A percentile compares a stretch with the other conserved stretches of the same genome.
Evolutionary conservation across 768 basidiomycete species (phyloP).

Genomic region (Asterophora parasitica): DNA sequence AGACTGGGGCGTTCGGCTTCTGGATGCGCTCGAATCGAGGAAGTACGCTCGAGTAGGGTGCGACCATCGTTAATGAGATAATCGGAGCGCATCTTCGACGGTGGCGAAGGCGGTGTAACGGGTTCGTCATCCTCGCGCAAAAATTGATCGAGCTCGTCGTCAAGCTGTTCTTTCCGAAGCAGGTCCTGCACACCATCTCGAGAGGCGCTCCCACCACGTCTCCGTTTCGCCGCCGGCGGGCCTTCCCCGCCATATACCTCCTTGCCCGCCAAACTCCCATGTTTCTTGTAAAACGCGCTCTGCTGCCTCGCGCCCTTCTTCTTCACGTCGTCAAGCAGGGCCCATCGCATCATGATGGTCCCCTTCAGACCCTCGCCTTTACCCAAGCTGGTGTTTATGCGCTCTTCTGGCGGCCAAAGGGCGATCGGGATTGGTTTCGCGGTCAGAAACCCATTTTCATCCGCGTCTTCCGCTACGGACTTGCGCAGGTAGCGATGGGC

Average conservation of each 20-base stretch:
- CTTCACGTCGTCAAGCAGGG: conserved; percentile 66
- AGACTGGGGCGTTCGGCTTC: conserved; percentile 26
- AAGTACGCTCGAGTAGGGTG: conserved; percentile 55
- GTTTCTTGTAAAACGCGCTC: conserved; percentile 76
- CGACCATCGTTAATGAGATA: conserved; percentile 47
- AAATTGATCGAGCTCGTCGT: conserved; percentile 68
- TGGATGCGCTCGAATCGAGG: conserved; percentile 36
- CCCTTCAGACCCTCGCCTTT: conserved; percentile 66
- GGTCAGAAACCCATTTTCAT: conserved; percentile 52
- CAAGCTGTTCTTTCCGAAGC: conserved; percentile 39
- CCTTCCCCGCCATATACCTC: conserved; percentile 31
- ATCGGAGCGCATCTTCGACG: conserved; percentile 68
- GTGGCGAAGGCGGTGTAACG: conserved; percentile 38
- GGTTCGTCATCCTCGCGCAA: conserved; percentile 41
- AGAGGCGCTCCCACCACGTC: conserved; percentile 31
- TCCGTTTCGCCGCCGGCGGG: conserved; percentile 29
- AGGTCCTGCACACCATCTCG: conserved; percentile 22
- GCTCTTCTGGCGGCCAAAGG: conserved; percentile 76
- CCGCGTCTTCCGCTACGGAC: conserved; percentile 44
- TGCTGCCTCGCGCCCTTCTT: conserved; percentile 66
- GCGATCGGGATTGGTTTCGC: conserved; percentile 69
- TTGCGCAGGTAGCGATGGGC: conserved; percentile 52
- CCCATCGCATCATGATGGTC: conserved; percentile 72
- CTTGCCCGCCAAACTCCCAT: conserved; percentile 64
- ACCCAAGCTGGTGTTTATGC: conserved; percentile 68